phyloP scores from a whole-genome alignment of 2,329 filamentous ascomycete species.

The Fusarium sp. region DNA sequence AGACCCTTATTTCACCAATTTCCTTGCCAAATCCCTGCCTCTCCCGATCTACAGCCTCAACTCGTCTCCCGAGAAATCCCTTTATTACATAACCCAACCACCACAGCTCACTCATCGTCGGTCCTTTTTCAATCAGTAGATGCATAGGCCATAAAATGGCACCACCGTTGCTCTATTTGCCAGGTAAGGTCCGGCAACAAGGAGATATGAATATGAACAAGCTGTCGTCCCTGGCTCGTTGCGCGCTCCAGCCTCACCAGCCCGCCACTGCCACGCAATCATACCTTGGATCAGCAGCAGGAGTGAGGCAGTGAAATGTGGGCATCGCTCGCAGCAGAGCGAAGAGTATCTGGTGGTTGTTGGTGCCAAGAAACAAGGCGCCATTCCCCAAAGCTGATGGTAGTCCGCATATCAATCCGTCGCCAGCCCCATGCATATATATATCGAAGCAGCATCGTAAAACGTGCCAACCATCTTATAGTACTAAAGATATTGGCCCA shows the following conservation, averaged over 20 bases:
- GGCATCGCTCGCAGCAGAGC: too few relatives aligned
- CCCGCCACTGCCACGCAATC: conserved; percentile 51
- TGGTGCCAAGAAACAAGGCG: too few relatives aligned
- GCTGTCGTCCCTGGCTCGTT: not conserved
- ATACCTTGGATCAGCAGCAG: not conserved
- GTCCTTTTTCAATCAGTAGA: conserved; percentile 54
- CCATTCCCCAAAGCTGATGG: too few relatives aligned
- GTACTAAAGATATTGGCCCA: too few relatives aligned
- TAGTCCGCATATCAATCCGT: too few relatives aligned
- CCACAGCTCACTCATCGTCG: conserved; percentile 24
- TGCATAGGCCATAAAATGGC: conserved; percentile 57
- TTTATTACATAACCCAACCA: conserved; percentile 37
- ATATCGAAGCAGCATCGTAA: too few relatives aligned
- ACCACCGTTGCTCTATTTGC: conserved; percentile 58
- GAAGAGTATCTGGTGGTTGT: too few relatives aligned
- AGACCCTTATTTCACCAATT: conserved; percentile 26
- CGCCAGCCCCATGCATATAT: too few relatives aligned
- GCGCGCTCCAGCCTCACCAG: conserved; percentile 51
- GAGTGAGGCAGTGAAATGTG: too few relatives aligned
- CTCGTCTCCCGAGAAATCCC: conserved; percentile 30
- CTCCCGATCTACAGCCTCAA: conserved; percentile 10
- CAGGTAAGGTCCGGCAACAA: conserved; percentile 45
- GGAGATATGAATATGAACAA: conserved; percentile 45
- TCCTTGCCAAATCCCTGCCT: conserved; percentile 15
- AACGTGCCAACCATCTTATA: too few relatives aligned